Evolutionary conservation across 2,329 filamentous ascomycete genomes (phyloP), one percentile per base, ranked within the genome.

Genomic region (Trichoderma aggressivum): DNA sequence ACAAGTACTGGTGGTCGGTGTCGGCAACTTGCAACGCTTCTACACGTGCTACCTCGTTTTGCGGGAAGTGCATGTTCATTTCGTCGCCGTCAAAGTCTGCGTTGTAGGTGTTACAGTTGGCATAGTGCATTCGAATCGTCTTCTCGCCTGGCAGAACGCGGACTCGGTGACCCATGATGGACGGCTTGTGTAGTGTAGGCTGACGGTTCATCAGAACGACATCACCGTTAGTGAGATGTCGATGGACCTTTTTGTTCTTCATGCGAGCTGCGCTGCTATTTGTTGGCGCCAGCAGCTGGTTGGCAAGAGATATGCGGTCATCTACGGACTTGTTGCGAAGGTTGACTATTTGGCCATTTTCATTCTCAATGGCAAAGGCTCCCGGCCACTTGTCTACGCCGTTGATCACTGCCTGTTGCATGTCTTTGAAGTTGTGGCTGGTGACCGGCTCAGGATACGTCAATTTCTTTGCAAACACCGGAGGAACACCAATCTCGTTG

Each of bases 21-120:
- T 98, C 95, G 47, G 96, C 96, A 77, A 99, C 91, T 75, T 94
- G 93, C 75, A 97, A 87, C 2, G 96, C 96, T 83, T 99, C 96
- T 2, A 95, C 93, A 75, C 96, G 88, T 18, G 96, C 96, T 74
- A 98, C 86, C 79, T 98, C 97, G 76, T 97, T 98, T 77, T 99
- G 96, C 1, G 96, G 96, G 78, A 99, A 98, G 82, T 99, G 96
- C 94, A 99, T 97, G 81, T 99, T 99, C 96, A 99, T 99, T 82
- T 99, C 96, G 79, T 99, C 96, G 81, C 96, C 96, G 78, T 99
- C 97, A 79, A 99, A 99, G 86, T 99, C 96, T 36, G 96, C 96
- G 77, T 99, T 99, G 86, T 99, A 99, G 0, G 96, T 98, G 79
- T 99, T 99, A 81, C 96, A 98, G 81, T 99, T 99, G 77, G 96